Base-by-base conservation (phyloP, 768 basidiomycete genomes). In the Boletus subparvulus region DNA sequence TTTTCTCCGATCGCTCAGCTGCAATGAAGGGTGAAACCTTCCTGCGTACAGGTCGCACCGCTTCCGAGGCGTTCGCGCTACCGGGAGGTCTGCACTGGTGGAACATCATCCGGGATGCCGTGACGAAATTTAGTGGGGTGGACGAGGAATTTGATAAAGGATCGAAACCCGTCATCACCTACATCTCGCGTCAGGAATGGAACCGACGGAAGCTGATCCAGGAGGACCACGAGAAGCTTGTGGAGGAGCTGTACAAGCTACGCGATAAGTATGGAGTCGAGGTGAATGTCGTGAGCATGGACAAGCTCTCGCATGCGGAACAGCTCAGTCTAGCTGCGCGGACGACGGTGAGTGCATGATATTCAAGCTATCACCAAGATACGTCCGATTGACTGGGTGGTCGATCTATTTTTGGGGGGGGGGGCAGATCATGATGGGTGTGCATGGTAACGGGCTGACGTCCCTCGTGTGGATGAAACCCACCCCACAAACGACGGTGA, bases 381-480 rank as follows among this genome's bases (percentile, higher is more conserved):
- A 19, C 10, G 10, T 48, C 45, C 50, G 11, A 58, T 24, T 33
- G 16, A 49, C 28, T 17, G 30, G 21, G 19, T 32, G 24, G 5
- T 32, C 21, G 14, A 16, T 40, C 6, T 4, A 2, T 12, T 43
- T 12, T 37, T n/a, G 12, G 19, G 35, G n/a, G 19, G 35, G n/a
- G 10, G 30, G 26, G 7, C 58, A 96, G 94, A 92, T 96, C 65
- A 82, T 96, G 86, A 88, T 95, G 82, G 94, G 94, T 55, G 88
- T 96, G 16, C 94, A 96, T 64, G 94, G 94, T 11, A 96, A 97
- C 66, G 94, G 92, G 33, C 70, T 97, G 39, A 95, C 93, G 0
- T 81, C 91, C 30, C 80, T 95, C 1, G 69, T 97, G 6, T 97
- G 93, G 94, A 97, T 96, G 94, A 87, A 89, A 24, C 89, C 91